Evolutionary conservation across 306 rosid species (phyloP).

Genomic region (Dalbergia cultrata): DNA sequence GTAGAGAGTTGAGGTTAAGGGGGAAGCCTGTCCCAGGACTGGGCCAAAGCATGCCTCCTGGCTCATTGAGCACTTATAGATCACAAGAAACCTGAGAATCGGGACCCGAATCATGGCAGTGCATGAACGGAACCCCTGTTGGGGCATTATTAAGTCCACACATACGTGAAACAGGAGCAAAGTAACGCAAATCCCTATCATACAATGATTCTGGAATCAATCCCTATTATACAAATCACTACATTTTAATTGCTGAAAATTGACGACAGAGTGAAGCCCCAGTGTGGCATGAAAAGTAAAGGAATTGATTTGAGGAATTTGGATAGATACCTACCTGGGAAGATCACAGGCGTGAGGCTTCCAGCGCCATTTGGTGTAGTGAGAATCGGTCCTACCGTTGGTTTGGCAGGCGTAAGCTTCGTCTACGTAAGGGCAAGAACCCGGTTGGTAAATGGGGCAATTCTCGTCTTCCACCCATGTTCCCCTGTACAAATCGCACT

Average conservation of each 20-base stretch:
- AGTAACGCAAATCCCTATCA: neutral
- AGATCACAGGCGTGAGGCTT: constrained; percentile 87
- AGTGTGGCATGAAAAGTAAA: neutral
- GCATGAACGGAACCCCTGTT: too few species aligned
- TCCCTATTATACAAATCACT: neutral
- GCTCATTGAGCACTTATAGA: too few species aligned
- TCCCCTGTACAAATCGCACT: constrained; percentile 81
- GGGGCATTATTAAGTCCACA: neutral
- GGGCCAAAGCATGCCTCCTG: too few species aligned
- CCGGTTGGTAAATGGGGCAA: constrained; percentile 74
- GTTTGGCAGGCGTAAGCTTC: constrained; percentile 85
- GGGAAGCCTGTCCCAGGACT: too few species aligned
- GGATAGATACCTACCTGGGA: constrained; percentile 63
- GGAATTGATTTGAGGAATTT: neutral
- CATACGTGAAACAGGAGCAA: neutral
- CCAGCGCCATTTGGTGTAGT: constrained; percentile 91
- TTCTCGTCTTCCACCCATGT: constrained; percentile 80
- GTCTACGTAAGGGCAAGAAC: constrained; percentile 94
- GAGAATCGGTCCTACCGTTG: constrained; percentile 78
- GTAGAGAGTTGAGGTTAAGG: too few species aligned
- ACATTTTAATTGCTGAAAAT: neutral
- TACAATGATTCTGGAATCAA: neutral
- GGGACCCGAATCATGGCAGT: too few species aligned
- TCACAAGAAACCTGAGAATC: too few species aligned
- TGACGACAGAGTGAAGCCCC: neutral